A percentile compares a stretch with the other conserved stretches of the same genome.
Conservation (phyloP, 495 filamentous ascomycete genomes). For the Glonium stellatum region DNA sequence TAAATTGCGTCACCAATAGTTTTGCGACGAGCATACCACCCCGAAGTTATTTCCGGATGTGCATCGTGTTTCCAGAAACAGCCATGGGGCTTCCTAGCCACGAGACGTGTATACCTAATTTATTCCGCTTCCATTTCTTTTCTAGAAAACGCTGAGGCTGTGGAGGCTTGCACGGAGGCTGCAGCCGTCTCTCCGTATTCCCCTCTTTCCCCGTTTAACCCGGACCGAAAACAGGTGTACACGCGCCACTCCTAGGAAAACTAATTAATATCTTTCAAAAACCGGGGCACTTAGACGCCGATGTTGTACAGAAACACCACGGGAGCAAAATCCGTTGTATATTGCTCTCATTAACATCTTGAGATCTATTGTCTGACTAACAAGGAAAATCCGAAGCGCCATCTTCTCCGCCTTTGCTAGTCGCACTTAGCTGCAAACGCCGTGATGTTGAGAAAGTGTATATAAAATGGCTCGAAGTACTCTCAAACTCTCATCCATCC, state of each 20-base stretch:
- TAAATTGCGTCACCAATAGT: neutral
- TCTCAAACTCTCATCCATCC: too few relatives aligned
- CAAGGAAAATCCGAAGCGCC: too few relatives aligned
- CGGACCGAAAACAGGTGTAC: neutral
- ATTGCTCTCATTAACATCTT: too few relatives aligned
- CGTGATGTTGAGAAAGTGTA: too few relatives aligned
- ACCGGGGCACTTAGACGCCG: too few relatives aligned
- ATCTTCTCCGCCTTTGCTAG: too few relatives aligned
- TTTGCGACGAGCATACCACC: neutral
- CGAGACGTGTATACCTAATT: neutral
- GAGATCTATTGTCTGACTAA: too few relatives aligned
- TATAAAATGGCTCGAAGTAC: too few relatives aligned
- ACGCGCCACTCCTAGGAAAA: neutral
- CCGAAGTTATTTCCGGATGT: neutral
- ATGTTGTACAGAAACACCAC: too few relatives aligned
- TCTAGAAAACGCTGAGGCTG: neutral
- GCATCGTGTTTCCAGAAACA: neutral
- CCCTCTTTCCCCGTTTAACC: neutral
- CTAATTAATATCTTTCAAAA: too few relatives aligned
- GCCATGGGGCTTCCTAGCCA: neutral
- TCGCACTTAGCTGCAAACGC: too few relatives aligned
- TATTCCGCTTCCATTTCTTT: neutral
- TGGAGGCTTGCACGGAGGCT: neutral
- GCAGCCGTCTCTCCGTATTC: neutral
- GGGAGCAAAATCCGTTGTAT: too few relatives aligned